Evolutionary conservation across 2,329 filamentous ascomycete genomes (phyloP).

Genomic region (Botrytis sinoallii): DNA sequence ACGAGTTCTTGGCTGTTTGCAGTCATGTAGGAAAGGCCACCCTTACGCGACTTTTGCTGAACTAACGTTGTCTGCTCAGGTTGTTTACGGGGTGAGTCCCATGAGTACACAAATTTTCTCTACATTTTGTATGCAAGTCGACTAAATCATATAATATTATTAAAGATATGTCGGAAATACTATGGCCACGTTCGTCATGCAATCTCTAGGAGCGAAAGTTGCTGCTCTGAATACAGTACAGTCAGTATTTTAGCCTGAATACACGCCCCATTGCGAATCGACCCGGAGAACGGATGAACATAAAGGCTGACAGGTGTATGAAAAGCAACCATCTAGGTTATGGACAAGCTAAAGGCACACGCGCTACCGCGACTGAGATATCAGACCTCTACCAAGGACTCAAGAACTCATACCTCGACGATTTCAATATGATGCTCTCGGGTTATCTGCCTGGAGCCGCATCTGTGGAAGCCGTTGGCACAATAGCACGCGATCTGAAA

Average conservation of each 20-base stretch:
- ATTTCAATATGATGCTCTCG: slow-evolving; percentile 92
- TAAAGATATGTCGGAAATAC: slow-evolving; percentile 93
- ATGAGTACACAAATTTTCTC: slow-evolving; percentile 15
- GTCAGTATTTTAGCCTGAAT: slow-evolving; percentile 62
- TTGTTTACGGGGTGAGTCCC: slow-evolving; percentile 67
- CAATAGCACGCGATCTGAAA: slow-evolving; percentile 78
- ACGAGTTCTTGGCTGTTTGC: slow-evolving; percentile 79
- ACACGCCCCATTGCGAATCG: background rate
- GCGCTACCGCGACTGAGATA: slow-evolving; percentile 78
- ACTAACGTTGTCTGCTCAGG: slow-evolving; percentile 45
- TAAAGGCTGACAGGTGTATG: slow-evolving; percentile 7
- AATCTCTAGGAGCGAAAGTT: slow-evolving; percentile 90
- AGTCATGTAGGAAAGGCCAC: slow-evolving; percentile 74
- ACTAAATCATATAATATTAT: slow-evolving; percentile 23
- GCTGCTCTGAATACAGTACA: slow-evolving; percentile 94
- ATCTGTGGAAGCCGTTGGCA: slow-evolving; percentile 78
- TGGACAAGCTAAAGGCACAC: slow-evolving; percentile 80
- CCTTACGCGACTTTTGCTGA: slow-evolving; percentile 19
- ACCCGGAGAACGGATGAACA: slow-evolving; percentile 3
- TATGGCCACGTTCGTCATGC: slow-evolving; percentile 92
- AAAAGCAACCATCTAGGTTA: slow-evolving; percentile 95
- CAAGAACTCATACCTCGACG: slow-evolving; percentile 75
- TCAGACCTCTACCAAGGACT: slow-evolving; percentile 80
- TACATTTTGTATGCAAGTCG: background rate
- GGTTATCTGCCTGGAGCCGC: slow-evolving; percentile 90